phyloP scores from a whole-genome alignment of 805 yeast genomes.

The Ogataea methylovora region DNA sequence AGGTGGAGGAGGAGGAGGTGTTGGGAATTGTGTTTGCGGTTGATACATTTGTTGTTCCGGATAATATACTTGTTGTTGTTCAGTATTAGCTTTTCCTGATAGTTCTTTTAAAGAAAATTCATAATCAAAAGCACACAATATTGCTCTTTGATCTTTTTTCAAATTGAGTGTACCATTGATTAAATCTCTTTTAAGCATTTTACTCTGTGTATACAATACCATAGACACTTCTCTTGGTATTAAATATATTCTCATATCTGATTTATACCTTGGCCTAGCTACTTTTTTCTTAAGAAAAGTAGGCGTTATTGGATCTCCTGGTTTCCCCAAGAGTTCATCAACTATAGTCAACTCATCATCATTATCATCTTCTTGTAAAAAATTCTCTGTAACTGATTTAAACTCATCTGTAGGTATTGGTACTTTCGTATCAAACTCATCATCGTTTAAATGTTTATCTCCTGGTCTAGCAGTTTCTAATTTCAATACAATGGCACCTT shows the following conservation, averaged over 20 bases:
- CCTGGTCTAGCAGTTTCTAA: slow-evolving; percentile 52
- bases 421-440: slow-evolving; percentile 24
- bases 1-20: too few relatives aligned
- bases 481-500: slow-evolving; percentile 45
- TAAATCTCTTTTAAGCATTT: slow-evolving; percentile 45
- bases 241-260: slow-evolving; percentile 54
- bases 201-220: slow-evolving; percentile 39
- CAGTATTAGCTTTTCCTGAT: background rate
- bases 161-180: slow-evolving; percentile 40
- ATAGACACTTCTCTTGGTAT: slow-evolving; percentile 34
- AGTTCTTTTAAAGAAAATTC: too few relatives aligned
- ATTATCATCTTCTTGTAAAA: slow-evolving; percentile 1
- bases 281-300: slow-evolving; percentile 47
- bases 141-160: slow-evolving; percentile 14
- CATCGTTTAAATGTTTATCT: slow-evolving; percentile 41
- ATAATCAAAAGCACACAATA: slow-evolving; percentile 25
- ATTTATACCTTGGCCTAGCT: slow-evolving; percentile 56
- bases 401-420: slow-evolving; percentile 1
- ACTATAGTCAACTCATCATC: slow-evolving; percentile 1
- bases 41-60: background rate
- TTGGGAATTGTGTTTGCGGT: background rate
- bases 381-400: background rate
- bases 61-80: background rate
- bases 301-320: slow-evolving; percentile 37
- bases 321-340: slow-evolving; percentile 27